Evolutionary conservation across 116 monocot genomes (phyloP), one percentile per base, ranked within the genome.

Genomic region (Cymodocea nodosa): DNA sequence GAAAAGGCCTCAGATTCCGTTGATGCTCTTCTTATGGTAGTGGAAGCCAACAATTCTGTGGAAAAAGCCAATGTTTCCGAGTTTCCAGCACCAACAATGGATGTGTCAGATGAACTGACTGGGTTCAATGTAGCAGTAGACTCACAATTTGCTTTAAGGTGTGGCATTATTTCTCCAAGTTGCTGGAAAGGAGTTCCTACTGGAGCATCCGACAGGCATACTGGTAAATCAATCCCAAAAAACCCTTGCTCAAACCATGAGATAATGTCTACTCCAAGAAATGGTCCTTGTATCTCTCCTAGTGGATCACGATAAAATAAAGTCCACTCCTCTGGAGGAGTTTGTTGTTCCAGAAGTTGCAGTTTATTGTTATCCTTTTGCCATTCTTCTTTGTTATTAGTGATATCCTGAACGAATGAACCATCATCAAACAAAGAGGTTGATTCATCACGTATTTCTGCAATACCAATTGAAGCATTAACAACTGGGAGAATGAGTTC

Each of bases 161-260:
- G 79, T 65, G 92, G 81, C 82, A 99, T 92, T 57, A 99, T 58
- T 65, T 92, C 87, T 59, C 89, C 89, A 70, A 99, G 84, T 59
- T 78, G 76, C 51, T 61, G 75, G 61, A 89, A 99, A 62, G 77
- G 86, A 6, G 83, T 79, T 50, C 83, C 84, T 48, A 78, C 89
- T 66, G 84, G 76, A 74, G 86, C 89, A 82, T 92, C 84, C 72
- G 77, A 70, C 58, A 84, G 74, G 61, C 89, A 76, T 14, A 99
- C 92, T 60, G 79, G 92, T 69, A 99, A 87, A 71, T 99, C 99
- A 25, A 59, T 59, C 30, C 89, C 84, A 77, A 92, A 99, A 74
- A 89, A 99, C 15, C 99, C 92, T 70, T 92, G 80, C 44, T 92
- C 86, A 71, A 82, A 89, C 99, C 99, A 99, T 23, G 86, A 84